These are phyloP conservation scores for Quillaja saponaria DNA, from an alignment of 306 rosid genomes.

Conservation along the genomic window DNA sequence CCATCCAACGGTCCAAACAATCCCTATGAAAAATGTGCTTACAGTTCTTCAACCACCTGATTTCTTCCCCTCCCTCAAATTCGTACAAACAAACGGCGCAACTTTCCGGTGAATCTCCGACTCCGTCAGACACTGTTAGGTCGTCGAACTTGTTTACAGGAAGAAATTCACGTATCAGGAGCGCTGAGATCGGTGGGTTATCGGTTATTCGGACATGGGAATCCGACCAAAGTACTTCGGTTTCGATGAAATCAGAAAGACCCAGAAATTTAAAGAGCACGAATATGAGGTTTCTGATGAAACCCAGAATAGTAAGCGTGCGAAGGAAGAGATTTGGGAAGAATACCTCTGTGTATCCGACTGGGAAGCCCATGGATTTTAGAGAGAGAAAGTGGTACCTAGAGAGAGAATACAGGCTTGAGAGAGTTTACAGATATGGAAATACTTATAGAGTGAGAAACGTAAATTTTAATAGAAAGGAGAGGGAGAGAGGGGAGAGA, in stretches of 20 bases:
- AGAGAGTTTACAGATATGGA: background rate
- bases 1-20: conserved; percentile 95
- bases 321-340: conserved; percentile 66
- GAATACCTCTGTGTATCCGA: conserved; percentile 65
- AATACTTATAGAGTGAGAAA: background rate
- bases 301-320: conserved; percentile 51
- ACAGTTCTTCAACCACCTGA: conserved; percentile 78
- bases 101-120: conserved; percentile 41
- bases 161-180: conserved; percentile 67
- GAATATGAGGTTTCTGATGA: conserved; percentile 44
- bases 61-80: conserved; percentile 63
- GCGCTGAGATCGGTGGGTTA: conserved; percentile 52
- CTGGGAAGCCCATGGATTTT: conserved; percentile 75
- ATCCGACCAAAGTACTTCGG: conserved; percentile 51
- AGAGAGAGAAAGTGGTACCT: background rate
- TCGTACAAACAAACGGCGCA: conserved; percentile 84
- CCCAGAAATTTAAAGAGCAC: conserved; percentile 46
- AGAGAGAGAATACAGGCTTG: conserved; percentile 28
- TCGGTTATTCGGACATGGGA: conserved; percentile 25
- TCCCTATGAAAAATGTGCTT: conserved; percentile 79
- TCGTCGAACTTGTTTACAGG: conserved; percentile 56
- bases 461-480: background rate
- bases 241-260: conserved; percentile 52
- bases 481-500: conserved; percentile 17
- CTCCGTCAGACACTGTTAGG: conserved; percentile 11